Conservation (phyloP, 345 rosid species). For the Salix viminalis region DNA sequence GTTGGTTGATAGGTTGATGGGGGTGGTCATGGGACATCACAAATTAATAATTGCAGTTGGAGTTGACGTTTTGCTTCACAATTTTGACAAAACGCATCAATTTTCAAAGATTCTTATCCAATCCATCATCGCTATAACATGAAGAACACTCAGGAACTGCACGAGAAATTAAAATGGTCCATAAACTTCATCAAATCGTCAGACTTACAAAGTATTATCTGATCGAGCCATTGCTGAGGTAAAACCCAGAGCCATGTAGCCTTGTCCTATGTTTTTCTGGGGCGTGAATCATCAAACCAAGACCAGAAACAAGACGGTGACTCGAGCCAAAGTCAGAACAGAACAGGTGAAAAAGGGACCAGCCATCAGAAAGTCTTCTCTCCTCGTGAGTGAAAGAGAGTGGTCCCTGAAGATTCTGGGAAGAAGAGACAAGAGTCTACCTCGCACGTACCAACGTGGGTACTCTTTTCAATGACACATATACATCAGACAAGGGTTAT, state of each 20-base stretch:
- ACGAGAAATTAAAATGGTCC: not conserved
- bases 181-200: not conserved
- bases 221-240: not conserved
- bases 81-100: not conserved
- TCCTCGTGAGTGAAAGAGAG: constrained; percentile 24
- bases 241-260: not conserved
- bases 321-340: not conserved
- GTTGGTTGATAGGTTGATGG: too few species aligned
- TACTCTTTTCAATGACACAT: not conserved
- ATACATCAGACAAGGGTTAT: too few species aligned
- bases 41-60: too few species aligned
- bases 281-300: too few species aligned
- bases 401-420: constrained; percentile 7
- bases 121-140: not conserved
- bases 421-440: constrained; percentile 18
- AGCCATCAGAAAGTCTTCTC: not conserved
- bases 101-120: not conserved
- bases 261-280: too few species aligned
- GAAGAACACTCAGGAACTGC: not conserved
- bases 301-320: not conserved
- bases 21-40: too few species aligned
- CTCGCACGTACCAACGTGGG: constrained; percentile 14
- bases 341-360: not conserved
- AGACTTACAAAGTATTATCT: not conserved
- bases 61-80: not conserved